Conservation (phyloP, 768 basidiomycete species). For the Serendipita vermifera region DNA sequence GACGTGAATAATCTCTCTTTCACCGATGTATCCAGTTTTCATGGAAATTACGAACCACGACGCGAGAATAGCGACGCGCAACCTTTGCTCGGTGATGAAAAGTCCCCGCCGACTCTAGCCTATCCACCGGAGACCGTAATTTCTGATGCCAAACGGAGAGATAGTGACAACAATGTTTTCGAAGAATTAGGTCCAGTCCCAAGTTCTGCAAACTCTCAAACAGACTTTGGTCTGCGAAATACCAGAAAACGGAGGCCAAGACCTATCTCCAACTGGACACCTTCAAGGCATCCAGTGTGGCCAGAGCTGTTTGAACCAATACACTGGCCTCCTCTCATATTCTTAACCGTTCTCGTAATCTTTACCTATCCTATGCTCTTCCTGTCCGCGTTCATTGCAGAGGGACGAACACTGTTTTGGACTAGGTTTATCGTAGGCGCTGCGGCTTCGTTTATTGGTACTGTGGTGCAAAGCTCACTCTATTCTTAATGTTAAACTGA, state of each 20-base stretch:
- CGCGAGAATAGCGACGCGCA: background rate
- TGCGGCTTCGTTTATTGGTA: background rate
- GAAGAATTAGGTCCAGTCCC: background rate
- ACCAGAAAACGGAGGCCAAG: too few relatives aligned
- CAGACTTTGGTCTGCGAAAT: background rate
- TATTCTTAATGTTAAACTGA: too few relatives aligned
- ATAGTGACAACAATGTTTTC: background rate
- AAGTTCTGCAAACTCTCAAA: background rate
- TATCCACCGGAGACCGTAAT: background rate
- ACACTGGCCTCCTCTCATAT: background rate
- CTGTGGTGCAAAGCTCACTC: too few relatives aligned
- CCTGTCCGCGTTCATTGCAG: background rate
- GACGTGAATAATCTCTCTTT: background rate
- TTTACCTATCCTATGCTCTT: background rate
- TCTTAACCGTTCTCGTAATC: background rate
- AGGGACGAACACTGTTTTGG: background rate
- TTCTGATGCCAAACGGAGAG: background rate
- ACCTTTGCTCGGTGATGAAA: background rate
- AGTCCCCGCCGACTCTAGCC: background rate
- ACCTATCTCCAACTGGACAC: too few relatives aligned
- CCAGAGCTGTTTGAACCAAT: background rate
- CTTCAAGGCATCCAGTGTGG: background rate
- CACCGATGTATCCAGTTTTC: background rate
- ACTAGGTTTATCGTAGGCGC: slow-evolving; percentile 5
- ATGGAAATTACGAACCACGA: background rate